phyloP scores from a whole-genome alignment of 305 asterid species.

The Solanum hybrid region DNA sequence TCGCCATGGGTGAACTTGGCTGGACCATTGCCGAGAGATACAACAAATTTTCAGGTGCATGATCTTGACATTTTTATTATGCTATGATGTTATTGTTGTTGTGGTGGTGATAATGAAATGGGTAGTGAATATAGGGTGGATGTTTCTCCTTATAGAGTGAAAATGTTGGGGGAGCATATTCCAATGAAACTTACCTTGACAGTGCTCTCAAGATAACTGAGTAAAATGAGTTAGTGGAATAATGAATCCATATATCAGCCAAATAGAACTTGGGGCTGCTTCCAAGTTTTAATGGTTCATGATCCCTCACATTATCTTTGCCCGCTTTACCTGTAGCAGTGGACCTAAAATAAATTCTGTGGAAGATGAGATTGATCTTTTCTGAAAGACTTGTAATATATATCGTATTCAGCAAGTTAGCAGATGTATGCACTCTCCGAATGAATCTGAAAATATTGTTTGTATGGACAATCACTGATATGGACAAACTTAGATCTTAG shows the following conservation, averaged over 20 bases:
- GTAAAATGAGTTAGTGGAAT: background rate
- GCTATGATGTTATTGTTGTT: background rate
- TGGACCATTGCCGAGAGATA: constrained; percentile 34
- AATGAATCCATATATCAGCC: background rate
- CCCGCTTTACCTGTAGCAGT: background rate
- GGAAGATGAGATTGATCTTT: background rate
- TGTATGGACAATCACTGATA: background rate
- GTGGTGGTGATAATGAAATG: background rate
- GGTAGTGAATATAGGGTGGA: background rate
- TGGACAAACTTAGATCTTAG: background rate
- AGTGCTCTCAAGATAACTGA: background rate
- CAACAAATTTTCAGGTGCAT: constrained; percentile 50
- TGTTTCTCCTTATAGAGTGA: background rate
- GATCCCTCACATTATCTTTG: background rate
- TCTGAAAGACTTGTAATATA: background rate
- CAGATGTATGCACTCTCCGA: background rate
- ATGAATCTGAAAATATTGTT: background rate
- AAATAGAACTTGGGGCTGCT: background rate
- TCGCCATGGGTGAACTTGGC: constrained; percentile 36
- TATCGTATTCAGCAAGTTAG: background rate
- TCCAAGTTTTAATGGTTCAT: background rate
- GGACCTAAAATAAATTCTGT: background rate
- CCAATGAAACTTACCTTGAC: background rate
- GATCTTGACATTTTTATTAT: background rate
- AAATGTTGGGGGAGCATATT: background rate